phyloP scores from a whole-genome alignment of 148 eudicot genomes.

The Amaranthus palmeri region DNA sequence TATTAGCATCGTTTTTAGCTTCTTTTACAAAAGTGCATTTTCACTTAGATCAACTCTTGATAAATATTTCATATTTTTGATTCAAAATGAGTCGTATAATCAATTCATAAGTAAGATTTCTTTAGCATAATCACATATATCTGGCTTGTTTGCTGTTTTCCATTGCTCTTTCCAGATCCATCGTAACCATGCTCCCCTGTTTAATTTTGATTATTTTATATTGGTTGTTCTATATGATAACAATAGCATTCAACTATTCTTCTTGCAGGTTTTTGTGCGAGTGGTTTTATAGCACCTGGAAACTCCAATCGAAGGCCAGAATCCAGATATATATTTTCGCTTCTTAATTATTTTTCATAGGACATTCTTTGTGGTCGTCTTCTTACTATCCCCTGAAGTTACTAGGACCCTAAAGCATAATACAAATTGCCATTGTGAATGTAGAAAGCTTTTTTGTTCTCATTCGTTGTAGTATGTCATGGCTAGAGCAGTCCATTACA shows the following conservation, averaged over 20 bases:
- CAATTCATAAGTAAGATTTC: too few species aligned
- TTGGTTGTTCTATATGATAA: not conserved
- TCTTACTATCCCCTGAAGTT: slow-evolving; percentile 2
- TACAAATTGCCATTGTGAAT: slow-evolving; percentile 27
- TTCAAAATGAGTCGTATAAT: too few species aligned
- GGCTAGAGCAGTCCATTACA: slow-evolving; percentile 9
- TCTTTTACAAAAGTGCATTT: too few species aligned
- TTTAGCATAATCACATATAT: too few species aligned
- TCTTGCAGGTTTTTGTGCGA: slow-evolving; percentile 22
- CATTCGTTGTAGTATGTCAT: slow-evolving; percentile 8
- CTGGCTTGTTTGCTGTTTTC: not conserved
- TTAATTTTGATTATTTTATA: not conserved
- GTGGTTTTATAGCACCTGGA: slow-evolving; percentile 20
- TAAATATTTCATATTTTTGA: too few species aligned
- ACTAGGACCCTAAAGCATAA: not conserved
- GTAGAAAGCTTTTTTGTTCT: slow-evolving; percentile 22
- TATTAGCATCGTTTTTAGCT: too few species aligned
- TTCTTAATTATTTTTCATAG: slow-evolving; percentile 11
- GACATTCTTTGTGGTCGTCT: slow-evolving; percentile 29
- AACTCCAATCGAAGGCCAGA: slow-evolving; percentile 18
- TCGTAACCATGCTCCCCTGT: not conserved
- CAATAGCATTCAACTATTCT: not conserved
- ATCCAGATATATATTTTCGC: slow-evolving; percentile 14
- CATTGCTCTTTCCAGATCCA: not conserved
- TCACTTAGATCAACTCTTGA: too few species aligned